Conservation (phyloP, 352 stramenopile species). For the Pythium utonaiense region DNA sequence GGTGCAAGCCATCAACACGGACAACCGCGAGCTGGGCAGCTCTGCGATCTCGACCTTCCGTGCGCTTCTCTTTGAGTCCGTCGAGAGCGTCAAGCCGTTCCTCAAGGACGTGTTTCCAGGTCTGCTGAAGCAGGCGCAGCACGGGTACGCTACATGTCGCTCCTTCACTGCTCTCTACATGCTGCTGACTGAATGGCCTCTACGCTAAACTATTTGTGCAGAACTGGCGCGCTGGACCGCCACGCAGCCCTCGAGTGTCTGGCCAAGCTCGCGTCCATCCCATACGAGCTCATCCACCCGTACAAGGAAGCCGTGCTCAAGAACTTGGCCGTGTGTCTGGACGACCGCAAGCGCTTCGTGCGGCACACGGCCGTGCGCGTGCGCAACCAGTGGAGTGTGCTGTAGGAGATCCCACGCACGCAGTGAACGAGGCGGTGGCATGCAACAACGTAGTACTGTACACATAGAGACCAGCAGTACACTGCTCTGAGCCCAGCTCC, state of each 20-base stretch:
- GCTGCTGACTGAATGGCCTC: neutral
- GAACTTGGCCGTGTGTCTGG: constrained; percentile 66
- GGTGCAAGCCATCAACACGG: constrained; percentile 77
- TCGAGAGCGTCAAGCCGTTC: constrained; percentile 80
- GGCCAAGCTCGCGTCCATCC: constrained; percentile 69
- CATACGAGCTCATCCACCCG: constrained; percentile 84
- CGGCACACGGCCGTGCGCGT: constrained; percentile 84
- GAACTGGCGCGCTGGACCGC: constrained; percentile 56
- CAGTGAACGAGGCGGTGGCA: neutral
- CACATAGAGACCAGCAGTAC: no score
- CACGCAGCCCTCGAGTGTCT: constrained; percentile 75
- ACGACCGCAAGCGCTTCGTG: constrained; percentile 87
- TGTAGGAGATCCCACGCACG: constrained; percentile 38
- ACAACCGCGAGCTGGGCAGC: constrained; percentile 65
- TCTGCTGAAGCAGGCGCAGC: constrained; percentile 78
- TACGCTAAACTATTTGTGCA: no score
- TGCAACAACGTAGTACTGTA: no score
- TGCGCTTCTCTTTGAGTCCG: constrained; percentile 65
- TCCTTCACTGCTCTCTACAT: no score
- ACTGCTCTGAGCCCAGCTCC: no score
- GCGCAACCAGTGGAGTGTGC: constrained; percentile 88
- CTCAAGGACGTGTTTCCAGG: constrained; percentile 83
- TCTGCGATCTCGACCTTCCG: constrained; percentile 81
- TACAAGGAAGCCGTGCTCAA: constrained; percentile 84
- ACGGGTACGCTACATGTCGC: constrained; percentile 68